Evolutionary conservation across 257 asterid genomes (phyloP).

Genomic region (Solanum dulcamara): DNA sequence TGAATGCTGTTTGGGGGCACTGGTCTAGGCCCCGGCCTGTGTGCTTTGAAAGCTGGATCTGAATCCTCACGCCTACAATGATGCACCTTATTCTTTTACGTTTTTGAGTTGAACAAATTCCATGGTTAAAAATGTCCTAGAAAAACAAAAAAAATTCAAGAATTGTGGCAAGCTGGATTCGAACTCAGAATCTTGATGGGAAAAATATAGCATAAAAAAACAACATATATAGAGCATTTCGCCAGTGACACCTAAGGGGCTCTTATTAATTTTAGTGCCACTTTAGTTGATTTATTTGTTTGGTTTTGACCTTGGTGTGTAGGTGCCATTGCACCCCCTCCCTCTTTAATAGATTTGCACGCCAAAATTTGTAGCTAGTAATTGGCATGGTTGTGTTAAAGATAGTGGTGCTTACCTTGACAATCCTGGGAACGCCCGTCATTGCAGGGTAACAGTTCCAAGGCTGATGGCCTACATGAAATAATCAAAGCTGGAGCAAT

Average conservation of each 20-base stretch:
- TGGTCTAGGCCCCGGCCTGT: background rate
- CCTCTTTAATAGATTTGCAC: background rate
- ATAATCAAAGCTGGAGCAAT: slow-evolving; percentile 91
- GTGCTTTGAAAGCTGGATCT: background rate
- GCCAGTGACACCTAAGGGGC: background rate
- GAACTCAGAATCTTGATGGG: background rate
- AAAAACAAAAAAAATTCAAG: background rate
- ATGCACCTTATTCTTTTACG: background rate
- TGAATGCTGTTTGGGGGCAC: background rate
- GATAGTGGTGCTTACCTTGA: background rate
- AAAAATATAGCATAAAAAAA: background rate
- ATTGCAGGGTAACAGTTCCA: slow-evolving; percentile 68
- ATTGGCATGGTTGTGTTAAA: background rate
- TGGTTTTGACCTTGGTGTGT: background rate
- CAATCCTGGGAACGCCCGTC: background rate
- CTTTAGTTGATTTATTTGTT: background rate
- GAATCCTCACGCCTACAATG: background rate
- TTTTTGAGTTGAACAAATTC: background rate
- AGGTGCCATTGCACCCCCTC: background rate
- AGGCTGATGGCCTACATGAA: slow-evolving; percentile 70
- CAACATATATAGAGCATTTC: background rate
- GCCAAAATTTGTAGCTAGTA: background rate
- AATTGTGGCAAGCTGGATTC: background rate
- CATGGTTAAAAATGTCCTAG: background rate
- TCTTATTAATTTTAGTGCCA: background rate